Base-by-base conservation (phyloP, 306 rosid genomes). In the Sphenostylis stenocarpa region DNA sequence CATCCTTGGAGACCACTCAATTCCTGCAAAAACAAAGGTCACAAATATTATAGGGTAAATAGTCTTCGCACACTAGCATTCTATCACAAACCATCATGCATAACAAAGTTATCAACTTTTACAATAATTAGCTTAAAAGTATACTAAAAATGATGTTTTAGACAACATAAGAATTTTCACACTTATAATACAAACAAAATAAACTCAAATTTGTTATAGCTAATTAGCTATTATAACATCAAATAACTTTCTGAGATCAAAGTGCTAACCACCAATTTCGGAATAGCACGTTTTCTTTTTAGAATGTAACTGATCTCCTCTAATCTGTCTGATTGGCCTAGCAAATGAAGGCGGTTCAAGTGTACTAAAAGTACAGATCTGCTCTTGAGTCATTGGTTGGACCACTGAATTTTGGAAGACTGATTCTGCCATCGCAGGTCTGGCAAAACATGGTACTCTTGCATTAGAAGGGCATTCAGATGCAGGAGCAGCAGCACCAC, bases 1-100 rank as follows among this genome's bases (percentile, higher is more conserved):
- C 89, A 88, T 88, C 81, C 92, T 90, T 16, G 97, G 97, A 8
- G 89, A 87, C 94, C 94, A 87, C 72, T 79, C 91, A 38, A 48
- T 72, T 57, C 89, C 96, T 90, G 71, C 28, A 33, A 20, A 44
- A 47, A 7, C 14, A 36, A 24, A 14, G 29, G 13, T 73, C 29
- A 71, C 28, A 71, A 57, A n/a, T n/a, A n/a, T n/a, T n/a, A n/a
- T n/a, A n/a, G n/a, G n/a, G n/a, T n/a, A n/a, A n/a, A n/a, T n/a
- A n/a, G n/a, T n/a, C n/a, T n/a, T n/a, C n/a, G n/a, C n/a, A n/a
- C n/a, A n/a, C n/a, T n/a, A n/a, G n/a, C n/a, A n/a, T n/a, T n/a
- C n/a, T n/a, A n/a, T n/a, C n/a, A n/a, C n/a, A n/a, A n/a, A n/a
- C n/a, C n/a, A n/a, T n/a, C n/a, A n/a, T n/a, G n/a, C n/a, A n/a